phyloP scores from a whole-genome alignment of 306 rosid species.

The Corylus avellana region DNA sequence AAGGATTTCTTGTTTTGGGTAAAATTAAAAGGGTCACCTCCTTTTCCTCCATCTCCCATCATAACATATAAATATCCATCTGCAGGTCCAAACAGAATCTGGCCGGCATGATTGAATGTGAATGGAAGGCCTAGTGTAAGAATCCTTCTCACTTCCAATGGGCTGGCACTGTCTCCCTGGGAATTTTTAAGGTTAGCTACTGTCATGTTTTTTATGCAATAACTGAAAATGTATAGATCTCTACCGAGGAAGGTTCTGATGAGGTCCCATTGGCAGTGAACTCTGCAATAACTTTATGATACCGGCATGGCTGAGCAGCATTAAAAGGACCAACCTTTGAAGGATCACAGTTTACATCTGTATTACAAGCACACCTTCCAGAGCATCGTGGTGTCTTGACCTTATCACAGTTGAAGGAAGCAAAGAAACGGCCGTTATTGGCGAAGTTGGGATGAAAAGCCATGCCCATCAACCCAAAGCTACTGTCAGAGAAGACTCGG shows the following conservation, averaged over 20 bases:
- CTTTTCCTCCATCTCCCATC: conserved; percentile 31
- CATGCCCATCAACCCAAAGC: conserved; percentile 43
- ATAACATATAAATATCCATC: conserved; percentile 47
- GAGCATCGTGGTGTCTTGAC: conserved; percentile 32
- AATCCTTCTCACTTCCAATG: conserved; percentile 44
- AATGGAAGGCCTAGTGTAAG: conserved; percentile 37
- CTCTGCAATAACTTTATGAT: conserved; percentile 43
- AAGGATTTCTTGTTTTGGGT: conserved; percentile 49
- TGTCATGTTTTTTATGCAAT: neutral
- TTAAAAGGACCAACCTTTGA: conserved; percentile 28
- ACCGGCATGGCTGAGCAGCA: conserved; percentile 40
- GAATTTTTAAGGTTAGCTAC: neutral
- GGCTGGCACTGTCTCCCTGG: conserved; percentile 36
- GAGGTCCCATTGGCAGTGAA: conserved; percentile 40
- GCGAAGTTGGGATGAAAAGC: conserved; percentile 50
- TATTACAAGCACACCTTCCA: conserved; percentile 55
- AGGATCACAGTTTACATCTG: conserved; percentile 43
- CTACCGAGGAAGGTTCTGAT: conserved; percentile 31
- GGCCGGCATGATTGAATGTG: conserved; percentile 33
- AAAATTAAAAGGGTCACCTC: conserved; percentile 42
- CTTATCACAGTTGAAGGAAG: conserved; percentile 41
- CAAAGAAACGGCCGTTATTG: conserved; percentile 42
- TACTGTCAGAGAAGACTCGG: conserved; percentile 26
- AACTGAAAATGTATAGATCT: neutral
- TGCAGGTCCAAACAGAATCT: conserved; percentile 47